Base-by-base conservation (phyloP, 306 rosid genomes). In the Acacia crassicarpa region DNA sequence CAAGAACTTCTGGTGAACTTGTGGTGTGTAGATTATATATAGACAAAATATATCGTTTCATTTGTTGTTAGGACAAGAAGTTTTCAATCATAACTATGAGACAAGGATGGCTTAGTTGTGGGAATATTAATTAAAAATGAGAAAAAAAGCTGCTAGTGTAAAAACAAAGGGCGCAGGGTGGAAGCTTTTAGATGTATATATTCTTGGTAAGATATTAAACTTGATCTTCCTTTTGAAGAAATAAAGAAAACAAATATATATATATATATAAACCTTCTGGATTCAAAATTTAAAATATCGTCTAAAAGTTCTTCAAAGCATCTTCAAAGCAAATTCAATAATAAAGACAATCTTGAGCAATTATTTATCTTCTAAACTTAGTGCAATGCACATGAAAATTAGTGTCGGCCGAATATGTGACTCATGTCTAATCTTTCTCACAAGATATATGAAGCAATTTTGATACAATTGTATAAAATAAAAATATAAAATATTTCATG, bases 11-110 rank as follows among this genome's bases (percentile, higher is more conserved):
- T 61, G 79, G 14, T 69, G 70, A 66, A 78, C n/a, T 75, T 4
- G 58, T 74, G 63, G 1, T 15, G 68, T 56, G 20, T 13, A 14
- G 30, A 14, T 13, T 4, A 27, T 30, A 25, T 2, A 33, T 65
- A 32, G 0, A 2, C 15, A 6, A 17, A 27, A 66, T 33, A 66
- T 16, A 66, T 66, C 1, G 23, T 33, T 17, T 66, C 45, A 75
- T 70, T 22, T 76, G 41, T 65, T 58, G 77, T 79, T 70, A 49
- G 72, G 69, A 86, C 72, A 45, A 76, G 67, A n/a, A 35, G 59
- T 77, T 77, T 77, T 65, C n/a, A 63, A 63, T 63, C 6, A 30
- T 63, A 14, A 63, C 40, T 63, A 62, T 2, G 67, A 61, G 67
- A 63, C 68, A 27, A 30, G 41, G 41, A 63, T 61, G 67, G 38